phyloP scores from a whole-genome alignment of 257 asterid species.

The Linderniella brevidens region DNA sequence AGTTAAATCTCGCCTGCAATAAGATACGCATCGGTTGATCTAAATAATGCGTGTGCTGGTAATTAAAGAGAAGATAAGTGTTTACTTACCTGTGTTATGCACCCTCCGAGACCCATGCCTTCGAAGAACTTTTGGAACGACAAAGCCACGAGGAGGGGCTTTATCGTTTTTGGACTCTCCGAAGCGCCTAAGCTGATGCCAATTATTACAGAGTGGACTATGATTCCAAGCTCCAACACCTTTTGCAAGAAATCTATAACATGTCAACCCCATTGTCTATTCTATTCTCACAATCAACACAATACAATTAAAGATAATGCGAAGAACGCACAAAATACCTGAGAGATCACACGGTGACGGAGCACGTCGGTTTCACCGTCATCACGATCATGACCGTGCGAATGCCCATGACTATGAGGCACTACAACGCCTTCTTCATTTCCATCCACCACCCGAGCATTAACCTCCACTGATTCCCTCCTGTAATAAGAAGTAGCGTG shows the following conservation, averaged over 20 bases:
- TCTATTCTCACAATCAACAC: too few relatives aligned
- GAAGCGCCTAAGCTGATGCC: conserved; percentile 38
- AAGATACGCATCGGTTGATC: background rate
- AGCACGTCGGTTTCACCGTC: conserved; percentile 14
- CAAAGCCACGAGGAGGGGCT: conserved; percentile 26
- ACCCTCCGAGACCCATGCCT: conserved; percentile 39
- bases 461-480: background rate
- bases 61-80: too few relatives aligned
- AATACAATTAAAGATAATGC: too few relatives aligned
- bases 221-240: conserved; percentile 36
- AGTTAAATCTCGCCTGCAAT: conserved; percentile 19
- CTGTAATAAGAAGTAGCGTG: conserved; percentile 7
- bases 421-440: conserved; percentile 3
- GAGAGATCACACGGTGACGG: conserved; percentile 32
- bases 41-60: too few relatives aligned
- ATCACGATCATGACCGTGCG: conserved; percentile 16
- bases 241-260: background rate
- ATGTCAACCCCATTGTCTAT: too few relatives aligned
- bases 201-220: conserved; percentile 29
- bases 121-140: conserved; percentile 34
- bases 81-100: conserved; percentile 26
- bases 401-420: conserved; percentile 21
- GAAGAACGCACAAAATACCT: conserved; percentile 15
- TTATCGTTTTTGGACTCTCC: conserved; percentile 23
- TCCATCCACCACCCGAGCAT: background rate